phyloP scores from a whole-genome alignment of 1,284 basidiomycete genomes.

The Vanrija humicola region DNA sequence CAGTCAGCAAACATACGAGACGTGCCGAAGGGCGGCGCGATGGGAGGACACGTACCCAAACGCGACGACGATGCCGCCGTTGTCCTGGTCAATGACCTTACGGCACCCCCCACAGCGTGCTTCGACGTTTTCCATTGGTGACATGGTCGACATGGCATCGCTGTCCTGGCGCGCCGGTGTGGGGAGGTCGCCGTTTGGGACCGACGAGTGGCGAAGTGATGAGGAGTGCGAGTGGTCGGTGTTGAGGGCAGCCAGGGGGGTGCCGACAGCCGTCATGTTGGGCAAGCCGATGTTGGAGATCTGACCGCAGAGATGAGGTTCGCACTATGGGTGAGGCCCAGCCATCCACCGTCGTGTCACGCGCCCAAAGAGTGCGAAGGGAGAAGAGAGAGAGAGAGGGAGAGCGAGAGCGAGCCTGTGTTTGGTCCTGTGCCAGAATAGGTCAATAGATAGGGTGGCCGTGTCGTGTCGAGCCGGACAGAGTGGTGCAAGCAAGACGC shows the following conservation, averaged over 20 bases:
- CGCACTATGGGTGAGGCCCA: too few species aligned
- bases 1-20: slow-evolving; percentile 4
- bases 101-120: slow-evolving; percentile 75
- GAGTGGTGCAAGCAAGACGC: too few species aligned
- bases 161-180: background rate
- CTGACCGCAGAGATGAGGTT: too few species aligned
- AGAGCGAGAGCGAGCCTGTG: too few species aligned
- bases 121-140: slow-evolving; percentile 30
- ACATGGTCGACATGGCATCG: slow-evolving; percentile 10
- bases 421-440: too few species aligned
- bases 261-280: slow-evolving; percentile 13
- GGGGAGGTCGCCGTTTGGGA: background rate
- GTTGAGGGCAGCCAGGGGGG: background rate
- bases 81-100: slow-evolving; percentile 72
- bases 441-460: too few species aligned
- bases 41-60: slow-evolving; percentile 64
- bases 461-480: too few species aligned
- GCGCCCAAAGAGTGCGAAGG: too few species aligned
- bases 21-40: background rate
- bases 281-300: background rate
- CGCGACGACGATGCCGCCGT: slow-evolving; percentile 81
- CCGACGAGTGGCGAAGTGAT: background rate
- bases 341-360: too few species aligned
- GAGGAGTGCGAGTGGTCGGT: background rate
- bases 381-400: too few species aligned